These are phyloP conservation scores for Penicillium sp. DNA, from an alignment of 2,329 filamentous ascomycete genomes.

Conservation along the genomic window DNA sequence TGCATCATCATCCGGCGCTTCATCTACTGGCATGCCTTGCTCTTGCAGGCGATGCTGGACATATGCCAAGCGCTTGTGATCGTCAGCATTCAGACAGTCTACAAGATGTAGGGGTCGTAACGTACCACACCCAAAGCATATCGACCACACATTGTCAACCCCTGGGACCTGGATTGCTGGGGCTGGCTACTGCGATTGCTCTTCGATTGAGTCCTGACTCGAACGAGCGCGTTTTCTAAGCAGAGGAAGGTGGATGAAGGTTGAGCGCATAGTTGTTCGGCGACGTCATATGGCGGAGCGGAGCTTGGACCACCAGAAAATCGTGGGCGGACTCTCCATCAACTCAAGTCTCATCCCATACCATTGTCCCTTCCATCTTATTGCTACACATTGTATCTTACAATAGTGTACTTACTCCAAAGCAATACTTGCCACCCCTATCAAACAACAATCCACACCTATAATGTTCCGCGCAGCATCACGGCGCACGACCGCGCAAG, in stretches of 20 bases:
- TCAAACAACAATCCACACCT: not conserved
- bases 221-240: not conserved
- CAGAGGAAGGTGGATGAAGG: not conserved
- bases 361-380: conserved; percentile 1
- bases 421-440: not conserved
- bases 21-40: conserved; percentile 67
- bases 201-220: too few species aligned
- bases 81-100: conserved; percentile 8
- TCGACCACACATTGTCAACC: conserved; percentile 62
- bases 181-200: not conserved
- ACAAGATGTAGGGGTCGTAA: conserved; percentile 11
- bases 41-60: conserved; percentile 70
- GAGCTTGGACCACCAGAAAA: conserved; percentile 29
- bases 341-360: conserved; percentile 2
- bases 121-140: conserved; percentile 62
- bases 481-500: conserved; percentile 30
- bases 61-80: conserved; percentile 66
- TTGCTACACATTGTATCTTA: not conserved
- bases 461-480: conserved; percentile 29
- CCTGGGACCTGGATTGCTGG: not conserved
- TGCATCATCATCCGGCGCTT: conserved; percentile 67
- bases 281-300: conserved; percentile 30
- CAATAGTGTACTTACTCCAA: not conserved
- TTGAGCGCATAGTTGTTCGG: conserved; percentile 1
- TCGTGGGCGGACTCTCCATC: conserved; percentile 13